Percentiles rank a stretch among this genome's conserved stretches.
phyloP scores from a whole-genome alignment of 805 yeast genomes.

The Candida coquimbonensis region DNA sequence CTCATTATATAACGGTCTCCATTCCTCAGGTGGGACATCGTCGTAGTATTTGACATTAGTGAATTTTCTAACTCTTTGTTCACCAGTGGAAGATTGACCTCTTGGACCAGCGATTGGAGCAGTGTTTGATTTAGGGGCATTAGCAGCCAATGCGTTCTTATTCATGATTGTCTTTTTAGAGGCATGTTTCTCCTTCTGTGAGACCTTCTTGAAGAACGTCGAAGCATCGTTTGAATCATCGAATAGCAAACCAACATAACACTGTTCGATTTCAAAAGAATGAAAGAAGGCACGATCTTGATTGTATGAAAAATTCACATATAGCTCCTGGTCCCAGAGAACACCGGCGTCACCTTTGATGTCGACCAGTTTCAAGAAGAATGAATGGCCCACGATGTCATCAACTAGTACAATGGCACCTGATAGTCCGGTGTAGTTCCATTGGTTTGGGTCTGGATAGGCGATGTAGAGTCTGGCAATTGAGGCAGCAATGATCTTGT shows the following conservation, averaged over 20 bases:
- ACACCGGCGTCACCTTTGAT: conserved; percentile 79
- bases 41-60: conserved; percentile 66
- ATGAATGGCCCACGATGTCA: conserved; percentile 91
- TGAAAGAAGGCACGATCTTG: conserved; percentile 96
- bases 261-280: conserved; percentile 87
- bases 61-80: conserved; percentile 48
- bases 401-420: conserved; percentile 88
- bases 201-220: conserved; percentile 74
- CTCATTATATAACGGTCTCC: conserved; percentile 69
- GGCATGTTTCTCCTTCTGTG: conserved; percentile 71
- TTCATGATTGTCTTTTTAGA: conserved; percentile 81
- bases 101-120: conserved; percentile 24
- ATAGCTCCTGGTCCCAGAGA: conserved; percentile 94
- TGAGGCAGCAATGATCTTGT: conserved; percentile 84
- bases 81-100: conserved; percentile 28
- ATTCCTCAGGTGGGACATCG: conserved; percentile 75
- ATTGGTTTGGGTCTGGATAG: conserved; percentile 70
- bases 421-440: conserved; percentile 83
- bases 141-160: conserved; percentile 80
- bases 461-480: conserved; percentile 88
- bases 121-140: conserved; percentile 35
- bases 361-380: conserved; percentile 85
- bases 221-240: conserved; percentile 86
- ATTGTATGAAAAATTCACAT: conserved; percentile 78
- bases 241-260: conserved; percentile 78